phyloP scores from a whole-genome alignment of 2,329 filamentous ascomycete genomes.

The Verticillium tricorpus region DNA sequence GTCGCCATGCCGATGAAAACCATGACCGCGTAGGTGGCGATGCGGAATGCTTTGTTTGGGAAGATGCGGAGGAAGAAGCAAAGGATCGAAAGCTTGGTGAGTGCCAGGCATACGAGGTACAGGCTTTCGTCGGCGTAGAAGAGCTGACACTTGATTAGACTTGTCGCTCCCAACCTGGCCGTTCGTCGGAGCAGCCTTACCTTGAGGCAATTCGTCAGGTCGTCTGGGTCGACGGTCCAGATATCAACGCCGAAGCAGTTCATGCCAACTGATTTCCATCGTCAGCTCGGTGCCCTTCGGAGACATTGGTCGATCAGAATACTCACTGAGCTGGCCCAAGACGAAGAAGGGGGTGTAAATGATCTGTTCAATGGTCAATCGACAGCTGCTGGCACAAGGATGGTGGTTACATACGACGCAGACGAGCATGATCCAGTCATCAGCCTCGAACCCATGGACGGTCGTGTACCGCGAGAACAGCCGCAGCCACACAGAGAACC shows the following conservation, averaged over 20 bases:
- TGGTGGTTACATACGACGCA: conserved; percentile 21
- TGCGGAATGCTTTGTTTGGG: conserved; percentile 20
- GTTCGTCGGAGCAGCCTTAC: conserved; percentile 9
- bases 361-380: conserved; percentile 10
- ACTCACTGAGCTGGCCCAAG: conserved; percentile 25
- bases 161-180: not conserved
- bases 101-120: conserved; percentile 23
- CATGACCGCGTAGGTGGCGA: conserved; percentile 17
- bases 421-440: conserved; percentile 35
- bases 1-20: conserved; percentile 19
- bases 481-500: conserved; percentile 28
- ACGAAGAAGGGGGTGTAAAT: conserved; percentile 26
- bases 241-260: conserved; percentile 31
- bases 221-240: conserved; percentile 25
- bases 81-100: conserved; percentile 26
- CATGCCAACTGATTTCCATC: conserved; percentile 14
- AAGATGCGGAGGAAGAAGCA: conserved; percentile 29
- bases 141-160: conserved; percentile 11
- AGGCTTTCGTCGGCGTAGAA: conserved; percentile 24
- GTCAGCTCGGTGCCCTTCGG: not conserved
- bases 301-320: too few species aligned
- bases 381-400: not conserved
- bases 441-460: conserved; percentile 23
- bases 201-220: conserved; percentile 24
- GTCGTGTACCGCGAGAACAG: conserved; percentile 30